These are phyloP conservation scores for Acanthamoeba sp. DNA, from an alignment of 208 protist genomes.

Conservation along the genomic window DNA sequence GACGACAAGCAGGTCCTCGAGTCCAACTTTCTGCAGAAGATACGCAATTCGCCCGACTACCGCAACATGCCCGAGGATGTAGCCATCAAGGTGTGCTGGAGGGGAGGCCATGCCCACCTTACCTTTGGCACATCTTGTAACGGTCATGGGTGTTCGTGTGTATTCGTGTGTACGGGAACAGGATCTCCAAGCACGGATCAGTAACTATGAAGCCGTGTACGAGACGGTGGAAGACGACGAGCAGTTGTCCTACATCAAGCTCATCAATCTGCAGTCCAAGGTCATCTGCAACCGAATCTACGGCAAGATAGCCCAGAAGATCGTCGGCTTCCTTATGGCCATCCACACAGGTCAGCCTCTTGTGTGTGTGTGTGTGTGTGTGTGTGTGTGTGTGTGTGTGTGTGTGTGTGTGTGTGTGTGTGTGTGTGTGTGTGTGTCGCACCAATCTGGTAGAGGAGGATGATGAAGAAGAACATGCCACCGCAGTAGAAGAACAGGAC, in stretches of 20 bases:
- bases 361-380: no score
- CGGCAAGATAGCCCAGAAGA: conserved; percentile 42
- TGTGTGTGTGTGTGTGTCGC: no score
- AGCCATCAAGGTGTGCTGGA: not conserved
- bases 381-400: no score
- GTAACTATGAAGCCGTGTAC: conserved; percentile 35
- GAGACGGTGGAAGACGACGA: conserved; percentile 56
- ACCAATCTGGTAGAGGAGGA: no score
- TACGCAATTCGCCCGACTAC: conserved; percentile 39
- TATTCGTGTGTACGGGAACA: no score
- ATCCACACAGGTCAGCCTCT: conserved; percentile 1
- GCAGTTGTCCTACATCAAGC: conserved; percentile 48
- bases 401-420: no score
- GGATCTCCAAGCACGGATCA: conserved; percentile 38
- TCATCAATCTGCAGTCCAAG: conserved; percentile 53
- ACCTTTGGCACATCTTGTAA: no score
- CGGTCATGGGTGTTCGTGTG: no score
- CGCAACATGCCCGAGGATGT: conserved; percentile 53
- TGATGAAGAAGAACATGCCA: no score
- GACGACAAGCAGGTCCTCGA: conserved; percentile 68
- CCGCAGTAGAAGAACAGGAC: no score
- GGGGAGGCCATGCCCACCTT: no score
- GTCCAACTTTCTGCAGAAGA: conserved; percentile 58
- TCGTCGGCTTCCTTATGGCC: conserved; percentile 30
- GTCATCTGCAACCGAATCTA: conserved; percentile 74